A percentile compares a stretch with the other conserved stretches of the same genome.
These are phyloP conservation scores for Clausena lansium DNA, from an alignment of 345 rosid species.

Conservation along the genomic window DNA sequence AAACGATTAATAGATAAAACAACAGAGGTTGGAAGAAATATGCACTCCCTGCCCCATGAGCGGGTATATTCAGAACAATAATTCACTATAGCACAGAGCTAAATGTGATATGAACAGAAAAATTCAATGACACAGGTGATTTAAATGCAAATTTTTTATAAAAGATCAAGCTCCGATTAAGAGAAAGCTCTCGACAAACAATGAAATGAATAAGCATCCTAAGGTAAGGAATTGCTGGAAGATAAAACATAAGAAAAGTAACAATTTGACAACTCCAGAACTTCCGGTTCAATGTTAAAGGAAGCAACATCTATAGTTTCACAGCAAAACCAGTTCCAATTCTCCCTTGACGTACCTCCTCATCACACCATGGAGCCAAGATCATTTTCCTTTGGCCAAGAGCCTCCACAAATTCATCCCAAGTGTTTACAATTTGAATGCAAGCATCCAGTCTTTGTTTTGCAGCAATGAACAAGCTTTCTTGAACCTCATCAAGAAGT, in stretches of 20 bases:
- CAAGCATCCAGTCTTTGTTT: constrained; percentile 74
- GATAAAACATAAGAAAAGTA: background rate
- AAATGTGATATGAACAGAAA: background rate
- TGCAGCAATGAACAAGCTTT: constrained; percentile 67
- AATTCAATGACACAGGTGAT: background rate
- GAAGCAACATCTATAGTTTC: background rate
- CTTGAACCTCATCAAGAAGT: constrained; percentile 59
- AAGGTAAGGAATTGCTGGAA: background rate
- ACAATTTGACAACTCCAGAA: background rate
- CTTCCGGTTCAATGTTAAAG: background rate
- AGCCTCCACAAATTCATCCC: constrained; percentile 84
- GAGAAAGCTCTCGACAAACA: background rate
- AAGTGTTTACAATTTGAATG: constrained; percentile 58
- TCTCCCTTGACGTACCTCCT: constrained; percentile 51
- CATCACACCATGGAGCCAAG: constrained; percentile 98
- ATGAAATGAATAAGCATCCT: background rate
- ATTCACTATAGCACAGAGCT: background rate
- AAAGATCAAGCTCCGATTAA: background rate
- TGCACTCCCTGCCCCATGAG: background rate
- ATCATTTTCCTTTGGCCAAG: constrained; percentile 77
- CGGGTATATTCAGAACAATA: background rate
- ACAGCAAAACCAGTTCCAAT: background rate
- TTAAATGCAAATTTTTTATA: background rate
- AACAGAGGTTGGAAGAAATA: too few relatives aligned
- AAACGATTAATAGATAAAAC: background rate